These are phyloP conservation scores for Acanthamoeba castellanii DNA, from an alignment of 208 protist genomes.

Conservation along the genomic window DNA sequence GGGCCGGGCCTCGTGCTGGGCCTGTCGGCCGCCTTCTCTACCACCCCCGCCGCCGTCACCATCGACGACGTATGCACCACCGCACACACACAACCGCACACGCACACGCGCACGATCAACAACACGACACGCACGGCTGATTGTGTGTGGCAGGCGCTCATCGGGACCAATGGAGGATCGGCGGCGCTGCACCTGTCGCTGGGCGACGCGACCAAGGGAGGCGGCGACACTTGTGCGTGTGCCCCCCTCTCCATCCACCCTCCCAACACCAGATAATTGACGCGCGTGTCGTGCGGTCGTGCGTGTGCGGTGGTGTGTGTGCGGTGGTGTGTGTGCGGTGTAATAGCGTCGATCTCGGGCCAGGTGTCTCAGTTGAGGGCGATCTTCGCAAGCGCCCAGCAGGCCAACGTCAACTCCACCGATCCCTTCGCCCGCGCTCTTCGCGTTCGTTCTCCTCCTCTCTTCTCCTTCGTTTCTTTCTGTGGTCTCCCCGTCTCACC, in stretches of 20 bases:
- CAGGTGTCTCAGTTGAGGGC: not conserved
- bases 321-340: not conserved
- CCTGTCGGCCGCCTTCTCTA: not conserved
- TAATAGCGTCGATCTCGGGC: constrained; percentile 21
- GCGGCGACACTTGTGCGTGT: constrained; percentile 15
- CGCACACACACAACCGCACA: not conserved
- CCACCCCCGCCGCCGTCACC: not conserved
- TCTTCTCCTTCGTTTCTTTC: not conserved
- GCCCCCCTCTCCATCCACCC: too few species aligned
- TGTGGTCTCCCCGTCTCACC: too few species aligned
- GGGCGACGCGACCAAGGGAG: constrained; percentile 39
- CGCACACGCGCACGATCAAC: too few species aligned
- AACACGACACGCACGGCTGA: too few species aligned
- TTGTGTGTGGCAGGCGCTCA: not conserved
- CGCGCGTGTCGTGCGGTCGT: too few species aligned
- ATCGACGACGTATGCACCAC: not conserved
- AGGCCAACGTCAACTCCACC: not conserved
- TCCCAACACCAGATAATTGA: too few species aligned
- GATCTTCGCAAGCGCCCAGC: not conserved
- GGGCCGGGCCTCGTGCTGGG: constrained; percentile 17
- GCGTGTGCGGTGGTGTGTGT: too few species aligned
- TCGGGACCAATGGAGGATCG: not conserved
- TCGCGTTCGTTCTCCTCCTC: not conserved
- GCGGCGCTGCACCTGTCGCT: constrained; percentile 21
- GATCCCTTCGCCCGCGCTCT: constrained; percentile 1